phyloP scores from a whole-genome alignment of 768 basidiomycete species.

The Mycena polygramma region DNA sequence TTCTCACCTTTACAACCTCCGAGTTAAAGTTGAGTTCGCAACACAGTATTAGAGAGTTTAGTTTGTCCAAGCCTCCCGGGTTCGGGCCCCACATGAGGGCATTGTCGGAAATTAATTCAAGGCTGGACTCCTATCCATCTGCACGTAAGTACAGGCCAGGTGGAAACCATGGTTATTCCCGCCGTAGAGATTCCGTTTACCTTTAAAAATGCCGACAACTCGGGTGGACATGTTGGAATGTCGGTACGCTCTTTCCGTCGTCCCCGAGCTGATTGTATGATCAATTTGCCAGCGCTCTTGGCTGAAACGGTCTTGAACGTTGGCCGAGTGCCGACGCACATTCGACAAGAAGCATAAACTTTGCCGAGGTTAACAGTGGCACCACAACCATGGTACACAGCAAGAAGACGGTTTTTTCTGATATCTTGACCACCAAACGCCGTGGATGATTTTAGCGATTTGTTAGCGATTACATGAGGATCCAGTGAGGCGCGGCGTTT shows the following conservation, averaged over 20 bases:
- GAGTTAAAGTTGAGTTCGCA: too few relatives aligned
- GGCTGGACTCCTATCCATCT: too few relatives aligned
- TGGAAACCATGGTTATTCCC: too few relatives aligned
- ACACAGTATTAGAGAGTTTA: too few relatives aligned
- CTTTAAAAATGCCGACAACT: too few relatives aligned
- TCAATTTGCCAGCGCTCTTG: neutral
- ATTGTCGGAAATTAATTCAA: too few relatives aligned
- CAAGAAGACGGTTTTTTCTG: neutral
- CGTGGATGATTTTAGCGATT: neutral
- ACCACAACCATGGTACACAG: neutral
- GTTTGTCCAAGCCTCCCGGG: too few relatives aligned
- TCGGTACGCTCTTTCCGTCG: neutral
- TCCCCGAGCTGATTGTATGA: slow-evolving; percentile 1
- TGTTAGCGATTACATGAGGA: neutral
- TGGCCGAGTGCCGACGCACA: neutral
- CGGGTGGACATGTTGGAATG: too few relatives aligned
- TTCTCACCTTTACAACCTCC: too few relatives aligned
- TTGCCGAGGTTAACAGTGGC: neutral
- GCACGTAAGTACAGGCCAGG: too few relatives aligned
- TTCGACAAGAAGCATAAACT: neutral
- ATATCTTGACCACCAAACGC: neutral
- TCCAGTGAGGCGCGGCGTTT: neutral
- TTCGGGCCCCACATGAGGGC: too few relatives aligned
- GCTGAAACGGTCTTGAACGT: neutral
- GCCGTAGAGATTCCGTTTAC: too few relatives aligned